Base-by-base conservation (phyloP, 352 stramenopile species). In the Phytophthora macrochlamydospora region DNA sequence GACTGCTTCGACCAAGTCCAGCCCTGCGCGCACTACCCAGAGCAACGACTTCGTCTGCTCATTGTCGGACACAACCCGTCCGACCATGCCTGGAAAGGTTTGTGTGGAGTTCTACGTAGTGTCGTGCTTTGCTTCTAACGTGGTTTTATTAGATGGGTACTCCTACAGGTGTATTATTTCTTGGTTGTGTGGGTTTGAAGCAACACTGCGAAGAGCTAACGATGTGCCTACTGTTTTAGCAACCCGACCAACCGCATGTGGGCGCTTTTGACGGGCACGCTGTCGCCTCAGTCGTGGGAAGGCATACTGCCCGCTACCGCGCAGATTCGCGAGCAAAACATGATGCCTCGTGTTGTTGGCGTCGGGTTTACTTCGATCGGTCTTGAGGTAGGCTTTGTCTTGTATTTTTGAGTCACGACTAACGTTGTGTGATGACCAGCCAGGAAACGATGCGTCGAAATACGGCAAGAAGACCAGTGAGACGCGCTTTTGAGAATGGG, bases 161-260 rank as follows among this genome's bases (percentile, higher is more conserved):
- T 89, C 76, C 2, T 92, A 92, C 72, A 90, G 73, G 79, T 85
- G 24, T 55, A 8, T 14, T 9, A 7, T 8, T 32, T 62, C 40
- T 28, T 4, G 31, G 24, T n/a, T 28, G 13, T 35, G 6, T 14
- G 8, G 24, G 18, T 32, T 46, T 43, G 33, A 52, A 13, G 7
- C 7, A 64, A 35, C 35, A 56, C 28, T 38, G 31, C 14, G 35
- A 40, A 11, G 35, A 6, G 6, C 35, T 40, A 11, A 40, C 35
- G 35, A 40, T 24, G 18, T 24, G 18, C 18, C 18, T 24, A 40
- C 35, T 18, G 18, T 18, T 46, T 32, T 46, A 94, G 85, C 62
- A 97, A 97, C 53, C 91, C 91, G 8, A 94, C 68, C 24, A 97
- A 97, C 64, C 87, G 87, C 32, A 93, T 97, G 80, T 97, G 90